Percentiles rank a stretch among this genome's conserved stretches.
Conservation (phyloP, 2,329 filamentous ascomycete genomes). For the Trichoderma sp. region DNA sequence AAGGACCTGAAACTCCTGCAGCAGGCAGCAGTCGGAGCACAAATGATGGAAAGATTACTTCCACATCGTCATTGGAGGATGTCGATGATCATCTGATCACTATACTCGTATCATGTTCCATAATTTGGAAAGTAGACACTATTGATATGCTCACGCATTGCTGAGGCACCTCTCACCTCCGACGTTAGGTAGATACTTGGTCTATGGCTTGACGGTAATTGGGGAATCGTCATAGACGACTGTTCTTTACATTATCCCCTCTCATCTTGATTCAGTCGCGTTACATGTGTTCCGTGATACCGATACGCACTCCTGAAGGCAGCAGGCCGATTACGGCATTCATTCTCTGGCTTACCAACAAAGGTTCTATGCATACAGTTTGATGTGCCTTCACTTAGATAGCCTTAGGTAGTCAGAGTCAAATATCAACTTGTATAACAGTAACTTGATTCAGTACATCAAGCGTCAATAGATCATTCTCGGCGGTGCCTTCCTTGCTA, state of each 20-base stretch:
- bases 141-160: background rate
- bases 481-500: background rate
- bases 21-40: background rate
- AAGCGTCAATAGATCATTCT: background rate
- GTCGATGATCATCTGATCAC: background rate
- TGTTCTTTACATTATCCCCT: accelerated
- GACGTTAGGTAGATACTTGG: background rate
- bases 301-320: background rate
- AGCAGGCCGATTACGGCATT: background rate
- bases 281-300: background rate
- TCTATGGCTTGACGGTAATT: background rate
- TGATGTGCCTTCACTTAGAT: background rate
- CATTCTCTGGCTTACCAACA: background rate
- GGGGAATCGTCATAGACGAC: background rate
- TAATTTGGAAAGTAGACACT: background rate
- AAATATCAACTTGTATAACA: background rate
- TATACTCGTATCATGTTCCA: background rate
- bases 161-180: background rate
- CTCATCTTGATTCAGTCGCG: background rate
- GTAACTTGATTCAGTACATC: background rate
- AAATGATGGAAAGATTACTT: background rate
- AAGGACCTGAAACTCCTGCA: background rate
- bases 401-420: background rate
- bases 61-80: background rate
- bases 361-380: background rate